Conservation (phyloP, 176 grass and related monocot species). For the Cymbopogon citratus region DNA sequence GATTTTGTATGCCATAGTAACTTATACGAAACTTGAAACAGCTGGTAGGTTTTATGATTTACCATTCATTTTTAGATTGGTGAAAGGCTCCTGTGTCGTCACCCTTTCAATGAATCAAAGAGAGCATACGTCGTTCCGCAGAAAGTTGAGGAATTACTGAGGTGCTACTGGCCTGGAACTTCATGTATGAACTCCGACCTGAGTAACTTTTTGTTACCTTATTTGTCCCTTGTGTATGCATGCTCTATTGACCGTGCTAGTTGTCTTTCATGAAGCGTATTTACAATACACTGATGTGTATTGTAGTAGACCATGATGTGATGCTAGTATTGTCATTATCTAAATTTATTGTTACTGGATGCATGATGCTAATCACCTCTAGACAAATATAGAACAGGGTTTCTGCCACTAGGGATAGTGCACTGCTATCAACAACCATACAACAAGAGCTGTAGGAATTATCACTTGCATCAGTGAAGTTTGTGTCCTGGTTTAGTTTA, state of each 20-base stretch:
- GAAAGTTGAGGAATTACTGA: conserved; percentile 76
- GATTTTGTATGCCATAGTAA: background rate
- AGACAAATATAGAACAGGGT: background rate
- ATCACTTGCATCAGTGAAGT: background rate
- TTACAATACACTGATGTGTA: background rate
- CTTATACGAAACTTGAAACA: background rate
- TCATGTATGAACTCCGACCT: conserved; percentile 46
- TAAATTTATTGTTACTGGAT: background rate
- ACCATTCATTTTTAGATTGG: conserved; percentile 48
- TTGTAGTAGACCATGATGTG: background rate
- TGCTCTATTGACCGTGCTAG: background rate
- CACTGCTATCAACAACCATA: background rate
- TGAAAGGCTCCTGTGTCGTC: conserved; percentile 91
- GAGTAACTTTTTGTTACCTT: background rate
- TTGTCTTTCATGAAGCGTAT: conserved; percentile 2
- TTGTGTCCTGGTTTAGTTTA: background rate
- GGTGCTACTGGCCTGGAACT: conserved; percentile 85
- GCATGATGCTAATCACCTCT: background rate
- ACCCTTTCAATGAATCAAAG: conserved; percentile 93
- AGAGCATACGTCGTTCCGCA: conserved; percentile 91
- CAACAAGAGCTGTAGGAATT: background rate
- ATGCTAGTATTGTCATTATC: background rate
- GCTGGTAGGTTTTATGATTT: conserved; percentile 1
- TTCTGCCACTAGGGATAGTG: background rate
- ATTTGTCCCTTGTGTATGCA: background rate